Percentiles rank a stretch among this genome's conserved stretches.
Conservation (phyloP, 768 basidiomycete species). For the Lyophyllum atratum region DNA sequence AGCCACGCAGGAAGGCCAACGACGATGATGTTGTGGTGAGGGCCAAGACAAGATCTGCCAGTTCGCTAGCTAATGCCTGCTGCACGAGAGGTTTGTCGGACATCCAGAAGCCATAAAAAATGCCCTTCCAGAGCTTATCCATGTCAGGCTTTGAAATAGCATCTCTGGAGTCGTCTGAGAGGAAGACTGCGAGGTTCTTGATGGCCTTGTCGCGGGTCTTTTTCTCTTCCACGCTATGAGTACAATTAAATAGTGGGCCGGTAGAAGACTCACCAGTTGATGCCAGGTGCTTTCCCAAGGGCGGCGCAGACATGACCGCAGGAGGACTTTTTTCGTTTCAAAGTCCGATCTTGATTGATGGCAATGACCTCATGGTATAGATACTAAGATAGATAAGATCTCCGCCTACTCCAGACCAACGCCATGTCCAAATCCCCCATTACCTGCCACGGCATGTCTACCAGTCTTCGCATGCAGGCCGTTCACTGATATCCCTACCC, state of each 20-base stretch:
- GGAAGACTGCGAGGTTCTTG: slow-evolving; percentile 73
- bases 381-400: neutral
- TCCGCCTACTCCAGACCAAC: neutral
- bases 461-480: neutral
- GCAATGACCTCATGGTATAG: slow-evolving; percentile 9
- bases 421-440: slow-evolving; percentile 72
- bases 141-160: slow-evolving; percentile 73
- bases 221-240: slow-evolving; percentile 64
- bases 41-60: slow-evolving; percentile 78
- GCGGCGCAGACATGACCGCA: slow-evolving; percentile 43
- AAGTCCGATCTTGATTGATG: slow-evolving; percentile 21
- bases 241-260: slow-evolving; percentile 7
- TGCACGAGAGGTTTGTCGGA: slow-evolving; percentile 98
- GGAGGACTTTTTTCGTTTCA: slow-evolving; percentile 23
- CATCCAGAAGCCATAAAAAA: slow-evolving; percentile 99
- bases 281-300: slow-evolving; percentile 89
- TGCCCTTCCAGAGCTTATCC: slow-evolving; percentile 95
- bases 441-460: slow-evolving; percentile 78
- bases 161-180: slow-evolving; percentile 67
- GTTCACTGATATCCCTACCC: neutral
- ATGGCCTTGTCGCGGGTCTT: slow-evolving; percentile 90
- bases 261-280: slow-evolving; percentile 68
- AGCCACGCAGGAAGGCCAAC: slow-evolving; percentile 79
- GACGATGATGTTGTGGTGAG: slow-evolving; percentile 61
- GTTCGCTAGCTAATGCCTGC: slow-evolving; percentile 83